Conservation (phyloP, 2,329 filamentous ascomycete species). For the Graphilbum sp. region DNA sequence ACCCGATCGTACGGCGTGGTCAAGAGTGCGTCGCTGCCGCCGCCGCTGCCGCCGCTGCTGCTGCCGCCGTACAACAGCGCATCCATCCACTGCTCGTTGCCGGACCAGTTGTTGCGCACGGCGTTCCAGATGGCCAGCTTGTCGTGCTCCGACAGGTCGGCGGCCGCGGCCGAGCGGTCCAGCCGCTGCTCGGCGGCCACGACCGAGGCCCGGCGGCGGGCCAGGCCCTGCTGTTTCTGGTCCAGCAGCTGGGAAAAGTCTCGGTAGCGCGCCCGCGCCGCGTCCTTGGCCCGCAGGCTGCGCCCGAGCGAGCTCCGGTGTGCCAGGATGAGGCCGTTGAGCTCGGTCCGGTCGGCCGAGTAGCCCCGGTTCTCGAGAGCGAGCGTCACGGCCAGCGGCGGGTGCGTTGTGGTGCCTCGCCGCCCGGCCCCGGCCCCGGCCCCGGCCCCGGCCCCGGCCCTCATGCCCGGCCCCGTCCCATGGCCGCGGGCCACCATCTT, state of each 20-base stretch:
- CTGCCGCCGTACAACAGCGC: conserved; percentile 52
- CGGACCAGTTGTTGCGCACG: conserved; percentile 62
- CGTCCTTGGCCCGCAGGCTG: conserved; percentile 41
- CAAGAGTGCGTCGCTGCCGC: conserved; percentile 45
- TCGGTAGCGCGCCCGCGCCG: conserved; percentile 38
- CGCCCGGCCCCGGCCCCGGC: too few species aligned
- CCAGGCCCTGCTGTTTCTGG: conserved; percentile 42
- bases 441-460: too few species aligned
- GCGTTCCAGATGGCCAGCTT: conserved; percentile 38
- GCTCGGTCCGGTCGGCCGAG: conserved; percentile 32
- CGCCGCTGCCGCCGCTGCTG: conserved; percentile 41
- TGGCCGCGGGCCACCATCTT: conserved; percentile 35
- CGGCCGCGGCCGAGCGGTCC: neutral
- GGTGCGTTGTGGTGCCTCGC: conserved; percentile 14
- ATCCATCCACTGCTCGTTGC: conserved; percentile 58
- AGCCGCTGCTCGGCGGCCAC: neutral
- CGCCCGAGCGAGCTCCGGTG: conserved; percentile 52
- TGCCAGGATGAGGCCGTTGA: conserved; percentile 55
- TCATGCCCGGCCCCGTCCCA: conserved; percentile 1
- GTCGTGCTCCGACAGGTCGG: conserved; percentile 19
- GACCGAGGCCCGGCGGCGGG: conserved; percentile 22
- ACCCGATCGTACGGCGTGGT: conserved; percentile 51
- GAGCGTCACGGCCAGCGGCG: conserved; percentile 34
- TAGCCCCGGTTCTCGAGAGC: conserved; percentile 44
- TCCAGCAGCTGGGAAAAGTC: conserved; percentile 50